Evolutionary conservation across 768 basidiomycete genomes (phyloP).

Genomic region (Hygrophorus pudorinus): DNA sequence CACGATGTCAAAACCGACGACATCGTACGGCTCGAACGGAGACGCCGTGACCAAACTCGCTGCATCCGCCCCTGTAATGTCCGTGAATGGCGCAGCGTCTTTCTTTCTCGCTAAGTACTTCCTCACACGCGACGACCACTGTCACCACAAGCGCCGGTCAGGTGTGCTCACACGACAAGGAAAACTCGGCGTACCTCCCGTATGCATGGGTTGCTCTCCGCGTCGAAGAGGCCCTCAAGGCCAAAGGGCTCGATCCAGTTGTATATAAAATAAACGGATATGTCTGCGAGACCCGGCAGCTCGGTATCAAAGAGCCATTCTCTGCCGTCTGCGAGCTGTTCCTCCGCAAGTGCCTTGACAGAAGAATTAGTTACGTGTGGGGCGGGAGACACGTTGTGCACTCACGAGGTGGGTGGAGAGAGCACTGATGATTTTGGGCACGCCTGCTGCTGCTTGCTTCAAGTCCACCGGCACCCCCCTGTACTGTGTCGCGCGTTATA

Average conservation of each 20-base stretch:
- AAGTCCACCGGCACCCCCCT: slow-evolving; percentile 30
- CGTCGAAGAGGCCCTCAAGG: slow-evolving; percentile 27
- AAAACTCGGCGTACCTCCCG: slow-evolving; percentile 26
- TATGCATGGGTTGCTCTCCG: slow-evolving; percentile 26
- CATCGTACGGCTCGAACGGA: slow-evolving; percentile 24
- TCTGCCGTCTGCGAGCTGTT: slow-evolving; percentile 40
- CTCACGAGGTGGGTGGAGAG: slow-evolving; percentile 41
- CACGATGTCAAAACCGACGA: slow-evolving; percentile 34
- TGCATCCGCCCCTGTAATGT: slow-evolving; percentile 31
- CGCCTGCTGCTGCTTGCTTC: slow-evolving; percentile 21
- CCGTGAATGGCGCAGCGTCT: slow-evolving; percentile 13
- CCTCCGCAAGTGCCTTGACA: slow-evolving; percentile 25
- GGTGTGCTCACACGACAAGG: neutral
- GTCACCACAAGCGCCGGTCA: slow-evolving; percentile 4
- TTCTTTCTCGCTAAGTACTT: slow-evolving; percentile 22
- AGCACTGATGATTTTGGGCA: slow-evolving; percentile 24
- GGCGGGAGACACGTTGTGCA: neutral
- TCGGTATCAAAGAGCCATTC: slow-evolving; percentile 51
- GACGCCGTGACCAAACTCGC: slow-evolving; percentile 30
- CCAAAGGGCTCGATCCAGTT: slow-evolving; percentile 33
- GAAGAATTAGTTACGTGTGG: neutral
- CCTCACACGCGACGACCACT: slow-evolving; percentile 41
- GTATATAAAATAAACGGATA: slow-evolving; percentile 40
- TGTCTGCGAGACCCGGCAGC: slow-evolving; percentile 39
- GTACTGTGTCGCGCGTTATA: slow-evolving; percentile 10